phyloP scores from a whole-genome alignment of 1,139 yeast species.

The Barnettozyma hawaiiensis region DNA sequence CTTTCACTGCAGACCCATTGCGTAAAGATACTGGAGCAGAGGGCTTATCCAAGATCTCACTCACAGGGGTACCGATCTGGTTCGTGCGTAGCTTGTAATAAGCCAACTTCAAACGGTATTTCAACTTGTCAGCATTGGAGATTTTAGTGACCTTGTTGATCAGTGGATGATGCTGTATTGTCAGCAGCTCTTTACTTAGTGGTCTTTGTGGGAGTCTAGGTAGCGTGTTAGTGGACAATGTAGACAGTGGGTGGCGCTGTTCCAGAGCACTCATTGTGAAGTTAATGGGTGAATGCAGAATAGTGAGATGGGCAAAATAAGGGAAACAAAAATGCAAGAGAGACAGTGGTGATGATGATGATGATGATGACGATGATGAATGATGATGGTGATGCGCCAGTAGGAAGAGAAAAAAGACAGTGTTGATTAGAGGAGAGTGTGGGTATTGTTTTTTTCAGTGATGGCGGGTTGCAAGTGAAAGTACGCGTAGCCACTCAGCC shows the following conservation, averaged over 20 bases:
- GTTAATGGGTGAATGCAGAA: constrained; percentile 2
- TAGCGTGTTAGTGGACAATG: constrained; percentile 16
- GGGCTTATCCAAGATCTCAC: constrained; percentile 12
- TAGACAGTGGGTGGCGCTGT: constrained; percentile 19
- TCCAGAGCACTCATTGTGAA: constrained; percentile 18
- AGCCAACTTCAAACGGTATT: constrained; percentile 70
- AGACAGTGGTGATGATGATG: not conserved
- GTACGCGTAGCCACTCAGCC: not conserved
- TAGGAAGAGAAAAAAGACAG: too few relatives aligned
- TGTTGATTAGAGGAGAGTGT: too few relatives aligned
- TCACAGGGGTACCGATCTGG: constrained; percentile 34
- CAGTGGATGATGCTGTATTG: constrained; percentile 1
- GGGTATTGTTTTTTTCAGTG: not conserved
- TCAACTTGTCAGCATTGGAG: constrained; percentile 55
- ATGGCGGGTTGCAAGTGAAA: not conserved
- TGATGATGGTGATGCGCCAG: too few relatives aligned
- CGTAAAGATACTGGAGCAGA: not conserved
- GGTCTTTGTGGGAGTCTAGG: constrained; percentile 10
- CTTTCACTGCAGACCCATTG: constrained; percentile 5
- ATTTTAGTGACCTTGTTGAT: constrained; percentile 1
- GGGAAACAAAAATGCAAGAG: not conserved
- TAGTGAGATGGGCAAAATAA: constrained; percentile 1
- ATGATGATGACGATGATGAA: not conserved
- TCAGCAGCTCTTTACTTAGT: not conserved
- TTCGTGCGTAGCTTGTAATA: constrained; percentile 64